phyloP scores from a whole-genome alignment of 2,329 filamentous ascomycete genomes.

The Neocucurbitaria cava region DNA sequence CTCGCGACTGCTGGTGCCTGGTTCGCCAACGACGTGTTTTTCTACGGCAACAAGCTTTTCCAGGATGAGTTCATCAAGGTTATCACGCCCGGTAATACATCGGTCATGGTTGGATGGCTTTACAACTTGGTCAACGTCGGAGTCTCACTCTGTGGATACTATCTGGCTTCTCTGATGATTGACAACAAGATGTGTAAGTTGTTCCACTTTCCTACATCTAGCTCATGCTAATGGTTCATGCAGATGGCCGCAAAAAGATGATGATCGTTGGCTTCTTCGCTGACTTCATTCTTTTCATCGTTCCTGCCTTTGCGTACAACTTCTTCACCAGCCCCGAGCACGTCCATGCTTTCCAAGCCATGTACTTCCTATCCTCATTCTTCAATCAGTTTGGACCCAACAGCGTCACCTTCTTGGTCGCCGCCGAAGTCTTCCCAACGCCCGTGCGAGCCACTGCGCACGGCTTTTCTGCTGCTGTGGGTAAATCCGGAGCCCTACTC shows the following conservation, averaged over 20 bases:
- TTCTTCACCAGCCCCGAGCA: slow-evolving; percentile 77
- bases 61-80: slow-evolving; percentile 88
- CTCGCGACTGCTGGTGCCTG: slow-evolving; percentile 86
- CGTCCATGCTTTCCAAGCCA: slow-evolving; percentile 91
- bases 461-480: slow-evolving; percentile 89
- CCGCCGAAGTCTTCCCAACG: slow-evolving; percentile 95
- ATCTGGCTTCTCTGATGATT: slow-evolving; percentile 84
- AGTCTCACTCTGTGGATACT: slow-evolving; percentile 87
- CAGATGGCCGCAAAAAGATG: slow-evolving; percentile 89
- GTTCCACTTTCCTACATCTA: slow-evolving; percentile 3
- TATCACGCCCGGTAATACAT: slow-evolving; percentile 71
- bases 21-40: slow-evolving; percentile 98
- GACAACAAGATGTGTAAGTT: slow-evolving; percentile 82
- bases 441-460: slow-evolving; percentile 92
- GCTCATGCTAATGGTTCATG: not conserved
- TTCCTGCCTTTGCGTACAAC: slow-evolving; percentile 86
- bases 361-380: slow-evolving; percentile 98
- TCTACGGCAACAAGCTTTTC: slow-evolving; percentile 99
- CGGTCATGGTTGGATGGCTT: slow-evolving; percentile 85
- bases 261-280: slow-evolving; percentile 92
- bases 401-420: slow-evolving; percentile 93
- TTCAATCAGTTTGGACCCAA: slow-evolving; percentile 99
- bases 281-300: slow-evolving; percentile 91
- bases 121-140: slow-evolving; percentile 93
- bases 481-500: slow-evolving; percentile 86